Evolutionary conservation across 2,329 filamentous ascomycete species (phyloP).

Genomic region (Aquanectria penicillioides): DNA sequence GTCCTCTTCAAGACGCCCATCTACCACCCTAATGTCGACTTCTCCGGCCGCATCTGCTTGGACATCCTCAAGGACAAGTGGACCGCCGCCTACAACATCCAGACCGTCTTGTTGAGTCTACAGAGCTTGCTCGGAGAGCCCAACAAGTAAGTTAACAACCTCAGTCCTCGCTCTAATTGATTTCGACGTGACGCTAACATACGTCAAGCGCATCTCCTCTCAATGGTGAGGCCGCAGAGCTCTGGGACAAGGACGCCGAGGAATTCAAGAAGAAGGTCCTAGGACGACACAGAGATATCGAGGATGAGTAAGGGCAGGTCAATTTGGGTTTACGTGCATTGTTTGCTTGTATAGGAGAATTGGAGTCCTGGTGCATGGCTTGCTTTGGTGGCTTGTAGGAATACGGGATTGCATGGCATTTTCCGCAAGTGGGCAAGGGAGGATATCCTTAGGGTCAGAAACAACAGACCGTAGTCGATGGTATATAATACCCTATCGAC

Average conservation of each 20-base stretch:
- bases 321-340: conserved; percentile 28
- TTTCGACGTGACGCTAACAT: conserved; percentile 31
- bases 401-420: conserved; percentile 47
- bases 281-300: conserved; percentile 70
- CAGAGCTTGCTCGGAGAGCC: conserved; percentile 96
- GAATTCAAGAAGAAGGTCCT: conserved; percentile 86
- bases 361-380: conserved; percentile 53
- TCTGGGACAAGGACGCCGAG: conserved; percentile 89
- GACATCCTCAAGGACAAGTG: conserved; percentile 99
- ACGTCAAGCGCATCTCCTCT: conserved; percentile 81
- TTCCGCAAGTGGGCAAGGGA: conserved; percentile 31
- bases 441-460: conserved; percentile 35
- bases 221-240: conserved; percentile 94
- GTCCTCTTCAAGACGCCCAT: conserved; percentile 99
- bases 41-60: conserved; percentile 94
- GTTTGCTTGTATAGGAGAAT: conserved; percentile 48
- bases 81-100: conserved; percentile 97
- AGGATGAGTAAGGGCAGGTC: conserved; percentile 63
- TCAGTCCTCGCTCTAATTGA: background rate
- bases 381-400: conserved; percentile 44
- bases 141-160: conserved; percentile 83
- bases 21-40: conserved; percentile 99
- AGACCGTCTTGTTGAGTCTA: conserved; percentile 90
- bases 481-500: conserved; percentile 41
- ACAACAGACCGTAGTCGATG: conserved; percentile 41